Evolutionary conservation across 2,329 filamentous ascomycete species (phyloP).

Genomic region (Capronia coronata): DNA sequence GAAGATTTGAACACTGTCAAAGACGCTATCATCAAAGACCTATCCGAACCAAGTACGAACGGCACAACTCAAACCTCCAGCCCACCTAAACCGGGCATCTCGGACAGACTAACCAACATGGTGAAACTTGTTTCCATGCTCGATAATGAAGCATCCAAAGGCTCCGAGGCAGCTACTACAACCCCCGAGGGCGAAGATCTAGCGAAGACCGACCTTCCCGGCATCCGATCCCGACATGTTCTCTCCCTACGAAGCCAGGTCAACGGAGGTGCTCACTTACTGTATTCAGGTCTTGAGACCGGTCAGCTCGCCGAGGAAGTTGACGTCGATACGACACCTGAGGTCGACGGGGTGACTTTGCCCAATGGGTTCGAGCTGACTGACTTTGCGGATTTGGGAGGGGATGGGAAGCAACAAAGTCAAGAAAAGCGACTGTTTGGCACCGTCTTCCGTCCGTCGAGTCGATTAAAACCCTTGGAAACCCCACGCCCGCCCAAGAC

Average conservation of each 20-base stretch:
- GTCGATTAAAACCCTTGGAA: slow-evolving; percentile 37
- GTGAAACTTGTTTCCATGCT: slow-evolving; percentile 8
- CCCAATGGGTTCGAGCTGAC: slow-evolving; percentile 69
- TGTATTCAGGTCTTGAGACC: slow-evolving; percentile 78
- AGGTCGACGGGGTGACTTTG: slow-evolving; percentile 44
- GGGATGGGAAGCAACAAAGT: slow-evolving; percentile 29
- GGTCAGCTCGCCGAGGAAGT: slow-evolving; percentile 43
- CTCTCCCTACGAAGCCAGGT: slow-evolving; percentile 25
- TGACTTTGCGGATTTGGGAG: slow-evolving; percentile 34
- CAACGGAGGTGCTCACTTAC: slow-evolving; percentile 56
- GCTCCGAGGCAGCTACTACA: neutral
- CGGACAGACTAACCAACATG: slow-evolving; percentile 14
- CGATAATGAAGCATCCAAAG: slow-evolving; percentile 2
- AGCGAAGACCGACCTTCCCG: slow-evolving; percentile 2
- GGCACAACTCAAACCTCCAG: slow-evolving; percentile 1
- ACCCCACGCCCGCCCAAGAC: slow-evolving; percentile 36
- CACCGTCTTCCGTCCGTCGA: slow-evolving; percentile 40
- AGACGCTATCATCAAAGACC: slow-evolving; percentile 9
- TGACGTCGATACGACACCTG: neutral
- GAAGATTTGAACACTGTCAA: slow-evolving; percentile 33
- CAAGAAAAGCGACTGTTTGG: slow-evolving; percentile 38
- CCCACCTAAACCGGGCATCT: slow-evolving; percentile 1
- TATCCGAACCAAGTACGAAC: slow-evolving; percentile 10
- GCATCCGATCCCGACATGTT: slow-evolving; percentile 13
- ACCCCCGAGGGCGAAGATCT: slow-evolving; percentile 10